Evolutionary conservation across 345 rosid genomes (phyloP).

Genomic region (Crucihimalaya himalaica): DNA sequence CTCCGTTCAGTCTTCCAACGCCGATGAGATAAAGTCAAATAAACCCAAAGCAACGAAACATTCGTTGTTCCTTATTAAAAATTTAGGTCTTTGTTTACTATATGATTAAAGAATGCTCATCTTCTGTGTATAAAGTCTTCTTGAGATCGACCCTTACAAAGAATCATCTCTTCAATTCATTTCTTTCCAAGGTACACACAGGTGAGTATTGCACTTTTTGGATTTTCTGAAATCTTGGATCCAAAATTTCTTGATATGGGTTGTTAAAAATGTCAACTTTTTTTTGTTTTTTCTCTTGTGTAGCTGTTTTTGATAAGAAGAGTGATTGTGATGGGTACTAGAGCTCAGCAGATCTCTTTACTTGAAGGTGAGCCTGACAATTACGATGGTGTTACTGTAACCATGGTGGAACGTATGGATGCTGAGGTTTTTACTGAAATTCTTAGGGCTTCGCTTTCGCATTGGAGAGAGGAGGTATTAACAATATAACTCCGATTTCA

Average conservation of each 20-base stretch:
- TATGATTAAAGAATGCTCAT: too few species aligned
- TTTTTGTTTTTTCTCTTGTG: background rate
- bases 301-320: background rate
- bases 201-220: background rate
- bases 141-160: background rate
- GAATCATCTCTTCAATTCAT: background rate
- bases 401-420: slow-evolving; percentile 49
- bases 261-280: background rate
- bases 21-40: background rate
- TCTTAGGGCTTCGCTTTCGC: slow-evolving; percentile 56
- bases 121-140: background rate
- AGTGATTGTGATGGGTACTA: background rate
- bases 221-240: background rate
- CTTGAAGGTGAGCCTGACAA: slow-evolving; percentile 48
- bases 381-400: slow-evolving; percentile 57
- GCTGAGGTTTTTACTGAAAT: slow-evolving; percentile 40
- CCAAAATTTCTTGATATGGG: background rate
- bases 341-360: slow-evolving; percentile 35
- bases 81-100: too few species aligned
- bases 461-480: slow-evolving; percentile 61
- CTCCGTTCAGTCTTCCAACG: background rate
- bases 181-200: background rate
- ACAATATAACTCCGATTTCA: background rate
- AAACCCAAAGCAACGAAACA: background rate
- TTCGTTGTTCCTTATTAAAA: background rate